Conservation (phyloP, 495 filamentous ascomycete genomes). For the Neurospora tetrasperma region DNA sequence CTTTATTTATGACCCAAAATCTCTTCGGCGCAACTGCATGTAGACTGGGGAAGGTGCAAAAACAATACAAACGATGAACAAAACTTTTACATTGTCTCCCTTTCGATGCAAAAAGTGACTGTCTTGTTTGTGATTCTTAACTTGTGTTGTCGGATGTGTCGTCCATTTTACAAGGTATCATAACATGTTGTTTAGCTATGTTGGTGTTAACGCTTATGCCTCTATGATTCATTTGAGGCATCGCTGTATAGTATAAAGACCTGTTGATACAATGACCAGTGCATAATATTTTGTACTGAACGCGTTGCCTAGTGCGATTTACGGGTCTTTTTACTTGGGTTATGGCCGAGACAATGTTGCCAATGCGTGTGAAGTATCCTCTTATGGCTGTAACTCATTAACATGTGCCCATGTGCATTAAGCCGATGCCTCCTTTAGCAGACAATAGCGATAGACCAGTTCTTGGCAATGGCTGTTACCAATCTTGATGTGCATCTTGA, state of each 20-base stretch:
- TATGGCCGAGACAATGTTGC: background rate
- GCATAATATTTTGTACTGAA: background rate
- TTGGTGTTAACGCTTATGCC: background rate
- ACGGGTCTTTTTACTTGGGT: background rate
- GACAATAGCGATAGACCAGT: background rate
- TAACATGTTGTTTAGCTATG: background rate
- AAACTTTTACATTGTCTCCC: background rate
- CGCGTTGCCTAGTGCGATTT: background rate
- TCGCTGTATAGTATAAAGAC: background rate
- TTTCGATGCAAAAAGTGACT: background rate
- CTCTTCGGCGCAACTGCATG: slow-evolving; percentile 34
- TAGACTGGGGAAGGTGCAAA: slow-evolving; percentile 35
- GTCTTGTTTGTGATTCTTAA: background rate
- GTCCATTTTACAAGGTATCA: background rate
- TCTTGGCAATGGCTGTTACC: background rate
- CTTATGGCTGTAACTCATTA: background rate
- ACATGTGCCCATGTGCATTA: background rate
- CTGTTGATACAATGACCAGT: background rate
- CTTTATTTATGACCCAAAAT: slow-evolving; percentile 23
- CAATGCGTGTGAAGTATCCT: background rate
- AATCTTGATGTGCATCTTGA: background rate
- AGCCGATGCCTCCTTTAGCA: background rate
- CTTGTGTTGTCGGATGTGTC: background rate
- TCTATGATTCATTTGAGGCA: background rate
- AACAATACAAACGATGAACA: slow-evolving; percentile 7